A percentile compares a stretch with the other conserved stretches of the same genome.
phyloP scores from a whole-genome alignment of 768 basidiomycete genomes.

The Cyclocybe aegerita region DNA sequence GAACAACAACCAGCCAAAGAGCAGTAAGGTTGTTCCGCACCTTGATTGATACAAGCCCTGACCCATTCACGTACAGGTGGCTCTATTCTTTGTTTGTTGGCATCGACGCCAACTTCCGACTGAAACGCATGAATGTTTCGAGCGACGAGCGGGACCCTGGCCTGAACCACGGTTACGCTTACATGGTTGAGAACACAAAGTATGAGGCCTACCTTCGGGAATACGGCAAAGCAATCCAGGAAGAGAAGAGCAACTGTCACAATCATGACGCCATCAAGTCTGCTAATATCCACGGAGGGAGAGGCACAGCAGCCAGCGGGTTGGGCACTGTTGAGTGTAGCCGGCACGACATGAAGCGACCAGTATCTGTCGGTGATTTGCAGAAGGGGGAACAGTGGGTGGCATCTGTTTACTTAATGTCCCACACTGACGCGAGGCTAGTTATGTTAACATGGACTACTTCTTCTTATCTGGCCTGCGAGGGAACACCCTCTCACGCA shows the following conservation, averaged over 20 bases:
- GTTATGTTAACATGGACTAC: conserved; percentile 27
- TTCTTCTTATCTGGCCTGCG: conserved; percentile 21
- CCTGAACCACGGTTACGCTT: conserved; percentile 23
- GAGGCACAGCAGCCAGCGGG: conserved; percentile 21
- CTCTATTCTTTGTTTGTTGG: conserved; percentile 19
- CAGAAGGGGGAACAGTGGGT: conserved; percentile 32
- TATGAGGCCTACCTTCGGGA: conserved; percentile 15
- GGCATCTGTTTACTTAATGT: background rate
- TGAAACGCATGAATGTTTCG: conserved; percentile 22
- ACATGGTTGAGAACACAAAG: conserved; percentile 14
- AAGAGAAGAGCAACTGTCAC: conserved; percentile 17
- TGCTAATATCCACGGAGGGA: conserved; percentile 4
- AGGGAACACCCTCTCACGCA: background rate
- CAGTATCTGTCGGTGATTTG: conserved; percentile 25
- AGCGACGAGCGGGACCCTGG: conserved; percentile 20
- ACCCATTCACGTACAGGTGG: conserved; percentile 14
- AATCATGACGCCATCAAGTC: conserved; percentile 16
- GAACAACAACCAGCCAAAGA: conserved; percentile 4
- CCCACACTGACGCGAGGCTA: background rate
- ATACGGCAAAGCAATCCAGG: conserved; percentile 1
- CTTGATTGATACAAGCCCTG: background rate
- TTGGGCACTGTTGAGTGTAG: conserved; percentile 21
- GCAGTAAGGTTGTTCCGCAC: conserved; percentile 10
- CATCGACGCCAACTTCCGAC: conserved; percentile 27
- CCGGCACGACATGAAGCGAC: conserved; percentile 24